Evolutionary conservation across 1,284 basidiomycete genomes (phyloP), one percentile per base, ranked within the genome.

Genomic region (Naganishia albida): DNA sequence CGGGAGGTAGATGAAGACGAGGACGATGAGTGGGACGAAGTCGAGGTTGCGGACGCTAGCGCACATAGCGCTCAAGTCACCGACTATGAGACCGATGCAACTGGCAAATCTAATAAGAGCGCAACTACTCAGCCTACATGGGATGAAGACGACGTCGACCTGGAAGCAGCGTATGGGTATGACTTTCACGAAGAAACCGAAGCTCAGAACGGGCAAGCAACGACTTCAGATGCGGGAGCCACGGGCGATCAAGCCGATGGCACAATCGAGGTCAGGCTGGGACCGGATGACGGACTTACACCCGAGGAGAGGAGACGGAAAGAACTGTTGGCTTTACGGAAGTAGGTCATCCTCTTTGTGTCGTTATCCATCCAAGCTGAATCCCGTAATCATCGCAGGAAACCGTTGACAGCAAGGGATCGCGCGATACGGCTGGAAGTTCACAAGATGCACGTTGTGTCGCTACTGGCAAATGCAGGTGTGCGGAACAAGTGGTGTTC

Each of bases 401-500:
- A 77, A 68, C 77, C 77, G 2, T 70, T 79, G 68, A 80, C 78
- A 0, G 75, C 81, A 8, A 75, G 76, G 55, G 89, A 93, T 73
- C 85, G 91, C 13, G 80, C 88, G 23, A 76, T 87, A 13, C 84
- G 92, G 25, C 85, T 93, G 48, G 85, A 88, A 66, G 86, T 86
- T 63, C 93, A 96, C 80, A 93, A 94, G 78, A 81, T 91, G 15
- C 93, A 97, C 72, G 90, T 90, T 2, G 80, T 96, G 4, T 80
- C 85, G 16, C 82, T 97, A 8, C 83, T 98, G 1, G 85, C 86
- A 3, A 91, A 89, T 72, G 88, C 89, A 3, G 80, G 83, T 39
- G 80, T 87, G 16, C 85, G 95, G 51, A 98, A 99, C 76, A 82
- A 81, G 62, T 94, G 90, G 89, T 77, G 93, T 20, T 93, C 92